These are phyloP conservation scores for Evernia prunastri DNA, from an alignment of 495 filamentous ascomycete species.

Conservation along the genomic window DNA sequence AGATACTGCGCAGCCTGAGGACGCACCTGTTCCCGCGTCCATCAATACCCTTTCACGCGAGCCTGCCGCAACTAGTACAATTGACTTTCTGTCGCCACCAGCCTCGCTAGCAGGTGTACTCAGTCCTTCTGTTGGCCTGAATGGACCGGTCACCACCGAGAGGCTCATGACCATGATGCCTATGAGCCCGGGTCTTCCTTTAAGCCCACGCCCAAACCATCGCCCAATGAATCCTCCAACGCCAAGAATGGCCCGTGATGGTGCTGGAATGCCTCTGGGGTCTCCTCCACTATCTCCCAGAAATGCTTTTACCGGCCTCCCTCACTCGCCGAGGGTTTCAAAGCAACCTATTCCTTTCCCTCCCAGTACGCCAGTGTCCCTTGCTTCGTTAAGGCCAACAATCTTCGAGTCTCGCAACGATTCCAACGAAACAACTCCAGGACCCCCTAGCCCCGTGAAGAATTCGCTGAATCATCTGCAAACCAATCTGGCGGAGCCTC, in stretches of 20 bases:
- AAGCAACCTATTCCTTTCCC: slow-evolving; percentile 60
- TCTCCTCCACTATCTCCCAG: slow-evolving; percentile 66
- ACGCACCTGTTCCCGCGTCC: slow-evolving; percentile 13
- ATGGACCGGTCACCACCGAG: slow-evolving; percentile 28
- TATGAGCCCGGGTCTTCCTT: slow-evolving; percentile 79
- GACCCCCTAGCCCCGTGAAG: slow-evolving; percentile 13
- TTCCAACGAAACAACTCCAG: not conserved
- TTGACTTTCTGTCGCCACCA: slow-evolving; percentile 26
- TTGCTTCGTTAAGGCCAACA: slow-evolving; percentile 40
- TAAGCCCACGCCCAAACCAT: slow-evolving; percentile 82
- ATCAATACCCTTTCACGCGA: slow-evolving; percentile 25
- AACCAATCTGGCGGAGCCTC: slow-evolving; percentile 12
- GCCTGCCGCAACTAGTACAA: slow-evolving; percentile 9
- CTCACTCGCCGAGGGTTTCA: slow-evolving; percentile 66
- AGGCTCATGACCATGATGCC: slow-evolving; percentile 47
- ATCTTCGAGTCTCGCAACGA: slow-evolving; percentile 25
- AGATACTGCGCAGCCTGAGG: not conserved
- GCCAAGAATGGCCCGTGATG: slow-evolving; percentile 55
- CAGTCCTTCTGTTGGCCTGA: slow-evolving; percentile 29
- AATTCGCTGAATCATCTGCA: slow-evolving; percentile 20
- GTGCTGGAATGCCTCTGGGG: slow-evolving; percentile 35
- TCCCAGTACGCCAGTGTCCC: slow-evolving; percentile 54
- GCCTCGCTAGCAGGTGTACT: slow-evolving; percentile 37
- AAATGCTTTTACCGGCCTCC: slow-evolving; percentile 49
- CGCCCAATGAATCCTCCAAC: slow-evolving; percentile 64